Evolutionary conservation across 2,329 filamentous ascomycete genomes (phyloP).

Genomic region (Neonectria sp.): DNA sequence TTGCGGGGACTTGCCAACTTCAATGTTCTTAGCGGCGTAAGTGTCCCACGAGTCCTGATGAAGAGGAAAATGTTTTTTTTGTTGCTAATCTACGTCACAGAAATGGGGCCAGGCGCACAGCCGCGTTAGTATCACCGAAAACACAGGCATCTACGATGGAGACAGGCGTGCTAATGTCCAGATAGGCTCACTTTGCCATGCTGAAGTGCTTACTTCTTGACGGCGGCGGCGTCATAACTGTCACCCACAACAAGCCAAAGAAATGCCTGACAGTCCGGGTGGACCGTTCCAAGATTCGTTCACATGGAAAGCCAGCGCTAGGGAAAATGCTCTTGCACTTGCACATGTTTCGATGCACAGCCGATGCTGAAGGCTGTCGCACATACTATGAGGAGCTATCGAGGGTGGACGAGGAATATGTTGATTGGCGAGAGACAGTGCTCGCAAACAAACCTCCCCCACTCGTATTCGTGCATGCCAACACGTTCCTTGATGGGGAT

Average conservation of each 20-base stretch:
- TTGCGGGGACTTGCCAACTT: constrained; percentile 57
- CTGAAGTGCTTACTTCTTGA: constrained; percentile 70
- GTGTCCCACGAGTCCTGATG: constrained; percentile 18
- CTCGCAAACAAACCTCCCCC: constrained; percentile 69
- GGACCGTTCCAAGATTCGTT: constrained; percentile 70
- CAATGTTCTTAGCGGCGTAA: constrained; percentile 52
- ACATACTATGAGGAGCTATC: constrained; percentile 72
- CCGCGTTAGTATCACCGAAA: constrained; percentile 43
- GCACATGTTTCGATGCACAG: constrained; percentile 75
- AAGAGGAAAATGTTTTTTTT: constrained; percentile 4
- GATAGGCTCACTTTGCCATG: constrained; percentile 74
- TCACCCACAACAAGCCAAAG: constrained; percentile 62
- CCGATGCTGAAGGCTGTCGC: constrained; percentile 67
- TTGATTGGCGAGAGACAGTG: constrained; percentile 70
- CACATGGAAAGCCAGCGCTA: constrained; percentile 70
- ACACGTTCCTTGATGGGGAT: constrained; percentile 62
- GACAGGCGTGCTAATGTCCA: constrained; percentile 34
- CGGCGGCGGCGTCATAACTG: constrained; percentile 64
- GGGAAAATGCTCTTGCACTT: constrained; percentile 71
- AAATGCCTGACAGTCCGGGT: constrained; percentile 67
- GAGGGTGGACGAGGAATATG: constrained; percentile 65
- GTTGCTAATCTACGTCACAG: constrained; percentile 34
- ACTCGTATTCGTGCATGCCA: constrained; percentile 76
- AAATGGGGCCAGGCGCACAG: constrained; percentile 63
- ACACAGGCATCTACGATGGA: neutral